phyloP scores from a whole-genome alignment of 768 basidiomycete genomes.

The Sarcomyxa edulis region DNA sequence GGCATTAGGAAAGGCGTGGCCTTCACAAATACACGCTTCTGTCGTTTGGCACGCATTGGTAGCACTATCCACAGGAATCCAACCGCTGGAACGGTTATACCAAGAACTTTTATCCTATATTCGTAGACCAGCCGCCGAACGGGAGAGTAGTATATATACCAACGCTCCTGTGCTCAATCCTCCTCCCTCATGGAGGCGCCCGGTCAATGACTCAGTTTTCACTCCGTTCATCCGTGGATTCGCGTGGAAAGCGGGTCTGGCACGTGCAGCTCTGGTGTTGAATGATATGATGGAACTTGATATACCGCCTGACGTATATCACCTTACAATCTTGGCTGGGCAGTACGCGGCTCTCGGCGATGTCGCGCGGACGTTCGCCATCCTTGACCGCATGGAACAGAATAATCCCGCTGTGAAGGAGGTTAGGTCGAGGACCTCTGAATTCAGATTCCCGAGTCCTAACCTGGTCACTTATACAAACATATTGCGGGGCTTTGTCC shows the following conservation, averaged over 20 bases:
- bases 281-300: slow-evolving; percentile 47
- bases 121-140: too few species aligned
- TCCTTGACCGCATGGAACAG: slow-evolving; percentile 38
- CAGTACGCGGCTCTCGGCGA: slow-evolving; percentile 38
- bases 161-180: slow-evolving; percentile 17
- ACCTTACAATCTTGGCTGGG: slow-evolving; percentile 45
- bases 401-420: not conserved
- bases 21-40: slow-evolving; percentile 24
- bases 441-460: slow-evolving; percentile 16
- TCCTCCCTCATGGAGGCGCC: slow-evolving; percentile 24
- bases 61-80: slow-evolving; percentile 11
- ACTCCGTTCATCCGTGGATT: slow-evolving; percentile 46
- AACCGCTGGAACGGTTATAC: slow-evolving; percentile 34
- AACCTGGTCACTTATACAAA: slow-evolving; percentile 30
- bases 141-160: not conserved
- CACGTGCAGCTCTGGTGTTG: slow-evolving; percentile 33
- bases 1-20: slow-evolving; percentile 26
- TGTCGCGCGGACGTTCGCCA: slow-evolving; percentile 24
- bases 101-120: slow-evolving; percentile 30
- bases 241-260: slow-evolving; percentile 22
- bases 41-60: slow-evolving; percentile 37
- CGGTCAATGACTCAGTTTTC: slow-evolving; percentile 31
- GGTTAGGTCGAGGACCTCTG: slow-evolving; percentile 1
- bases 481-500: slow-evolving; percentile 31
- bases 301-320: slow-evolving; percentile 38